phyloP scores from a whole-genome alignment of 257 asterid species.

The Handroanthus guayacan region DNA sequence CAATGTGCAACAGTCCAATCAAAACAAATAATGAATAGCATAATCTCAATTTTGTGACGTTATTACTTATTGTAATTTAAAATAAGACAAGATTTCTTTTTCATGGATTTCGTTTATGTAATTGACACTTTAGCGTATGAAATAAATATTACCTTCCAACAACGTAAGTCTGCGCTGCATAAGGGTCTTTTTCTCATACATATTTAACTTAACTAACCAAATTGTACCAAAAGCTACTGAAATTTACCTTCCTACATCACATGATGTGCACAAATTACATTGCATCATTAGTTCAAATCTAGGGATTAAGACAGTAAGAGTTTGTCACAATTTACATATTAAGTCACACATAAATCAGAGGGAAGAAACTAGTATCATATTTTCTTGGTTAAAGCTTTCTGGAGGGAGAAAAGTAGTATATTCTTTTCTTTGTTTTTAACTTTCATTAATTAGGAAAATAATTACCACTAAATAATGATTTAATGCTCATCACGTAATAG shows the following conservation, averaged over 20 bases:
- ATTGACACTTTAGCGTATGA: too few species aligned
- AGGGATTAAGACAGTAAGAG: neutral
- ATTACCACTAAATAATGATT: neutral
- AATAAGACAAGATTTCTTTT: too few species aligned
- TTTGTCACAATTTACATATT: neutral
- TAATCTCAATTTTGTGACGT: too few species aligned
- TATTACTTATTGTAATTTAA: too few species aligned
- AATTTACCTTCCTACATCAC: neutral
- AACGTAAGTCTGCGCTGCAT: too few species aligned
- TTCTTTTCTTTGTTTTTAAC: neutral
- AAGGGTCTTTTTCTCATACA: neutral
- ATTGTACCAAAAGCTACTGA: neutral
- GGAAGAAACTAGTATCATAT: neutral
- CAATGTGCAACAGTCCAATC: too few species aligned
- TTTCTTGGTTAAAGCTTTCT: too few species aligned
- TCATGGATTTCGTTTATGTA: too few species aligned
- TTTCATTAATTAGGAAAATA: neutral
- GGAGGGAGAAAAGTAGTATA: neutral
- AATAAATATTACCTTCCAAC: too few species aligned
- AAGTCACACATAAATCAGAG: too few species aligned
- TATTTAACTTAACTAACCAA: neutral
- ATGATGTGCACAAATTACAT: neutral
- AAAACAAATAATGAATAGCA: too few species aligned
- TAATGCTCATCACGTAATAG: too few species aligned
- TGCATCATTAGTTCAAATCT: neutral